Base-by-base conservation (phyloP, 306 rosid genomes). In the Acacia confusa region DNA sequence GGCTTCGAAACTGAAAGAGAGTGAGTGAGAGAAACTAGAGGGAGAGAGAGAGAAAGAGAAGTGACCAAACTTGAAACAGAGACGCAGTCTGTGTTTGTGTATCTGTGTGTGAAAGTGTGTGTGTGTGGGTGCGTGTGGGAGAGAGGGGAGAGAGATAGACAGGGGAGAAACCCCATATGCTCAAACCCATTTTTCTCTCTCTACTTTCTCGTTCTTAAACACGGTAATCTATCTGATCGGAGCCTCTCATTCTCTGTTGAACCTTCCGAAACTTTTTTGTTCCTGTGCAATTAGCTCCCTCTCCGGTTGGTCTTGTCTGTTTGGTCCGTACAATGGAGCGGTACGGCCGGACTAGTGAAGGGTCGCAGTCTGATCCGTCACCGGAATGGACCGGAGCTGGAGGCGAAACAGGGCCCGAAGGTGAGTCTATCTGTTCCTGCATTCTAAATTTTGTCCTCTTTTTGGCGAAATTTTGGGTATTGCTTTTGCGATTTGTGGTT, bases 351-450 rank as follows among this genome's bases (percentile, higher is more conserved):
- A 76, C 83, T 64, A 76, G 88, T 65, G 94, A 89, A 45, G 95
- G 89, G 75, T 87, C 98, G 24, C 97, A 85, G 83, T 83, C 97
- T 86, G 97, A 93, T 96, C 97, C 94, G 86, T 77, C 96, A 78
- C 95, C 88, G 67, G 99, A 91, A 82, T 91, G 99, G 97, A 84
- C 87, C 24, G 78, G 55, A 70, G 47, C 82, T 64, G 96, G 79
- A 63, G 84, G 85, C 20, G 94, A 94, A 50, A 73, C 91, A 1
- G 83, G 85, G 7, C 85, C 81, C 13, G 94, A 89, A 84, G 99
- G 99, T 91, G 45, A 82, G 82, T 82, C 17, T 58, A 69, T 50
- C 84, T 36, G 72, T 28, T 60, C 7, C 84, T 84, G 86, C 97
- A 91, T 92, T 94, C 84, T 79, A 4, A 78, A 76, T 82, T 84